Evolutionary conservation across 768 basidiomycete genomes (phyloP).

Genomic region (Trametes cubensis): DNA sequence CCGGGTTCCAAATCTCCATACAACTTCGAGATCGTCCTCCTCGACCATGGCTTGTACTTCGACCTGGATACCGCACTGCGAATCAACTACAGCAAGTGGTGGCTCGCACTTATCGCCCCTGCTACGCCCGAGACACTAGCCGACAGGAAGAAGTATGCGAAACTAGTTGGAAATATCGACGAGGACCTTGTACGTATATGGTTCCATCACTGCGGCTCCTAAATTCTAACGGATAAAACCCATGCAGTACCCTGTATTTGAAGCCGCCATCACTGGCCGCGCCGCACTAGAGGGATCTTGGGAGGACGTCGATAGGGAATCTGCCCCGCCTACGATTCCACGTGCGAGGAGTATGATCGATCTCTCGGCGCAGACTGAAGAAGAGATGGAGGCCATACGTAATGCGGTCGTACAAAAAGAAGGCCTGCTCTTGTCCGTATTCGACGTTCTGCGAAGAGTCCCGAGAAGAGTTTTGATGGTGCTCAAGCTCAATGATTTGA

Average conservation of each 20-base stretch:
- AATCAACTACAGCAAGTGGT: conserved; percentile 83
- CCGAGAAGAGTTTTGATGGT: conserved; percentile 86
- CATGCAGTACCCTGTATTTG: conserved; percentile 85
- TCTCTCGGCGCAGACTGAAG: conserved; percentile 67
- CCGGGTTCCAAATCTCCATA: conserved; percentile 70
- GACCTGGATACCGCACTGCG: conserved; percentile 82
- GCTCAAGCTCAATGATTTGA: conserved; percentile 84
- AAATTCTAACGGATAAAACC: not conserved
- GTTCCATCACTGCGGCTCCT: not conserved
- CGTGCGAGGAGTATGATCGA: conserved; percentile 82
- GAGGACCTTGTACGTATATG: conserved; percentile 68
- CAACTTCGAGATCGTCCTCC: conserved; percentile 93
- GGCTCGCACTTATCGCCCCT: conserved; percentile 83
- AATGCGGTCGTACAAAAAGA: conserved; percentile 82
- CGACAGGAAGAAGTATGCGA: conserved; percentile 84
- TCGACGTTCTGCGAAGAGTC: conserved; percentile 83
- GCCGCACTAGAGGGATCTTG: conserved; percentile 70
- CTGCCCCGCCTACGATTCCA: conserved; percentile 40
- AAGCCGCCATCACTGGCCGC: conserved; percentile 92
- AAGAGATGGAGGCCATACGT: conserved; percentile 81
- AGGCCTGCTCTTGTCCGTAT: conserved; percentile 81
- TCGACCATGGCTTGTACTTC: conserved; percentile 95
- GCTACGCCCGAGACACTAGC: conserved; percentile 64
- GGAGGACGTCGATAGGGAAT: conserved; percentile 39
- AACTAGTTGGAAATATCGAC: conserved; percentile 87